These are phyloP conservation scores for Hypoxylon fragiforme DNA, from an alignment of 495 filamentous ascomycete genomes.

Conservation along the genomic window DNA sequence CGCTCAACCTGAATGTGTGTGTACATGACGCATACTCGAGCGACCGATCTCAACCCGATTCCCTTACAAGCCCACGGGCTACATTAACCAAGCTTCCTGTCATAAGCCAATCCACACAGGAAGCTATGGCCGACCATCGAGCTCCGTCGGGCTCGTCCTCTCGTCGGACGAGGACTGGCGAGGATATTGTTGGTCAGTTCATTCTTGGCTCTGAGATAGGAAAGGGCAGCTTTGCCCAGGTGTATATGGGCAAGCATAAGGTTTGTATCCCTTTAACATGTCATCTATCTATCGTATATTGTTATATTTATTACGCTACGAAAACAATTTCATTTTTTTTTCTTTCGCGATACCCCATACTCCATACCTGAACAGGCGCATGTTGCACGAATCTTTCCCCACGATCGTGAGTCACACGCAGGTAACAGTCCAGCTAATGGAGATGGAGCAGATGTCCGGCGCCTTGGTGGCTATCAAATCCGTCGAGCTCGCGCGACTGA, in stretches of 20 bases:
- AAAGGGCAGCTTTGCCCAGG: conserved; percentile 93
- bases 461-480: conserved; percentile 91
- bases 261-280: conserved; percentile 55
- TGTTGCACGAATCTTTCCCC: conserved; percentile 1
- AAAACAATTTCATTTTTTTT: neutral
- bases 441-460: conserved; percentile 54
- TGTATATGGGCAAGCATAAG: conserved; percentile 82
- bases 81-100: conserved; percentile 45
- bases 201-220: conserved; percentile 82
- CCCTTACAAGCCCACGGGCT: conserved; percentile 53
- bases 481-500: conserved; percentile 84
- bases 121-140: conserved; percentile 51
- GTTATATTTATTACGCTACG: conserved; percentile 5
- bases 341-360: too few species aligned
- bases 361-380: neutral
- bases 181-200: conserved; percentile 76
- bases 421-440: conserved; percentile 45
- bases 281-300: conserved; percentile 4
- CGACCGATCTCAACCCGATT: conserved; percentile 45
- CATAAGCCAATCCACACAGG: conserved; percentile 48
- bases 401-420: conserved; percentile 10
- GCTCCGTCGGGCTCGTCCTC: conserved; percentile 34
- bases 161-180: conserved; percentile 47
- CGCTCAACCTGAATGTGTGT: conserved; percentile 33
- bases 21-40: conserved; percentile 53